Percentiles rank a stretch among this genome's conserved stretches.
phyloP scores from a whole-genome alignment of 2,329 filamentous ascomycete species.

The Curvularia spicifera region DNA sequence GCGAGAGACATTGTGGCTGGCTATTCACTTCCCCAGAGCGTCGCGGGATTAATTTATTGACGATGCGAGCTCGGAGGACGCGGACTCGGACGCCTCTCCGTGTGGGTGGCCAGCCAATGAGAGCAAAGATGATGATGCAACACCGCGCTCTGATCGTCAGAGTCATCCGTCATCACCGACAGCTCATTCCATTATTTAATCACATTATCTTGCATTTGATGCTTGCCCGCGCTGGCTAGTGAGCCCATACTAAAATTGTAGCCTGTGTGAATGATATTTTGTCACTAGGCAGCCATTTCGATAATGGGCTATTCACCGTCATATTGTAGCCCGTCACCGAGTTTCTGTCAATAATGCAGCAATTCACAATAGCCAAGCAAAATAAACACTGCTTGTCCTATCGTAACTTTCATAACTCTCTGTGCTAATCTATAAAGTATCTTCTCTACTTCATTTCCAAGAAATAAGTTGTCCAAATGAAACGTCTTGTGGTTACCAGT shows the following conservation, averaged over 20 bases:
- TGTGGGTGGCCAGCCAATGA: slow-evolving; percentile 29
- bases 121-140: slow-evolving; percentile 20
- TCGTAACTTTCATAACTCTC: too few species aligned
- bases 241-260: background rate
- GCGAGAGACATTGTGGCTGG: slow-evolving; percentile 43
- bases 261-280: background rate
- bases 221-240: background rate
- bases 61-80: slow-evolving; percentile 32
- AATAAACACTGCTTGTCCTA: background rate
- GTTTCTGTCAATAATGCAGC: background rate
- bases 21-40: slow-evolving; percentile 25
- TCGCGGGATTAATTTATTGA: slow-evolving; percentile 37
- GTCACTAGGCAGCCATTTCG: background rate
- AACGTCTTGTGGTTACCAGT: background rate
- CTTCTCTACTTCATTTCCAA: background rate
- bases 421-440: background rate
- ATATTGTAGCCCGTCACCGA: background rate
- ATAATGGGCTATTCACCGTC: background rate
- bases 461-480: slow-evolving; percentile 12
- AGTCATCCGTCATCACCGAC: background rate
- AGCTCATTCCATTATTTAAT: background rate
- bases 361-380: background rate
- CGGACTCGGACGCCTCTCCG: slow-evolving; percentile 23
- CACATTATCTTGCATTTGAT: background rate
- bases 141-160: background rate